phyloP scores from a whole-genome alignment of 2,329 filamentous ascomycete species.

The Aspergillus sclerotialis region DNA sequence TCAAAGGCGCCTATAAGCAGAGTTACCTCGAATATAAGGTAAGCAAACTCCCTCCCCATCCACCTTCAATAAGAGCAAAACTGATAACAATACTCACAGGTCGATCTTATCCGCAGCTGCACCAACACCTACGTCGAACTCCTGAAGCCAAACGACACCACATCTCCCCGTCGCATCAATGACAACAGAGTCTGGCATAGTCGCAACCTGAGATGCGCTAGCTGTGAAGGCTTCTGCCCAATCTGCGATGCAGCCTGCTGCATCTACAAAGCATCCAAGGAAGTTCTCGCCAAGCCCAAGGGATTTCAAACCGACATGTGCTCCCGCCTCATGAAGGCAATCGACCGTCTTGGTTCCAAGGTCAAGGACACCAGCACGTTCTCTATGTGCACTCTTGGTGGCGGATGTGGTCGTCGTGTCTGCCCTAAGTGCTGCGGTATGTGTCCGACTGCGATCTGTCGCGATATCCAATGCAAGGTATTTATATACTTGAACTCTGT shows the following conservation, averaged over 20 bases:
- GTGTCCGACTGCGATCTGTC: conserved; percentile 26
- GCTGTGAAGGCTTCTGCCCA: conserved; percentile 20
- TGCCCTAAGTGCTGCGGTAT: conserved; percentile 29
- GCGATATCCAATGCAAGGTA: conserved; percentile 28
- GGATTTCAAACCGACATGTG: conserved; percentile 9
- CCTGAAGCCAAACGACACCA: background rate
- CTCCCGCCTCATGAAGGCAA: conserved; percentile 13
- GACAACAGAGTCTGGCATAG: conserved; percentile 20
- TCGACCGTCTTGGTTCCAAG: conserved; percentile 15
- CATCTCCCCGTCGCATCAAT: conserved; percentile 3
- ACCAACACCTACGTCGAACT: conserved; percentile 9
- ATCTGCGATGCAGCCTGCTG: conserved; percentile 26
- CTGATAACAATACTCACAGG: conserved; percentile 1
- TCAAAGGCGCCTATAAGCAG: too few relatives aligned
- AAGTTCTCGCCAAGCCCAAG: conserved; percentile 7
- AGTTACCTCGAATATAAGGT: background rate
- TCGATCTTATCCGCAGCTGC: conserved; percentile 7
- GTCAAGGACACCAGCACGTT: conserved; percentile 26
- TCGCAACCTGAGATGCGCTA: conserved; percentile 26
- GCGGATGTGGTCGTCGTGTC: conserved; percentile 23
- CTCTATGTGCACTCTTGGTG: conserved; percentile 22
- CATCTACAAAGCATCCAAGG: conserved; percentile 15
- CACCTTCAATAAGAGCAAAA: background rate
- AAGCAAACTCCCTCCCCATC: background rate
- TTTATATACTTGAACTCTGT: background rate